Percentiles rank a stretch among this genome's conserved stretches.
Evolutionary conservation across 2,329 filamentous ascomycete genomes (phyloP).

Genomic region (Colletotrichum sp.): DNA sequence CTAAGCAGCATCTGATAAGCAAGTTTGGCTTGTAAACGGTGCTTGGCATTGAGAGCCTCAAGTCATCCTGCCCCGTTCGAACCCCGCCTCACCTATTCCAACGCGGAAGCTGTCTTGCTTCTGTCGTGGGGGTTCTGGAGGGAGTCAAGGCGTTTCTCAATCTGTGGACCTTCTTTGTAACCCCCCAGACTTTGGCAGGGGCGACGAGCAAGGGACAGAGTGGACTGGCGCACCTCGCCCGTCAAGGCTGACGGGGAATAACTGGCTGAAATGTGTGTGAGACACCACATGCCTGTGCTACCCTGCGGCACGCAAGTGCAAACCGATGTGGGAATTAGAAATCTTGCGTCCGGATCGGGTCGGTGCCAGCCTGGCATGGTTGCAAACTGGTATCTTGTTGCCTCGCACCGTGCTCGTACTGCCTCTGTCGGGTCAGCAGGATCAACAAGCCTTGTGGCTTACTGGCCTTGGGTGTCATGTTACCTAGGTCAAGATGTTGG

Average conservation of each 20-base stretch:
- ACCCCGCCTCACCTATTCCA: neutral
- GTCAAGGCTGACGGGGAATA: neutral
- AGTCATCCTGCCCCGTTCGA: neutral
- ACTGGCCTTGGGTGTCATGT: neutral
- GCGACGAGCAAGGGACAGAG: neutral
- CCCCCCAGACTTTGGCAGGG: neutral
- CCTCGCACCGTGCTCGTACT: neutral
- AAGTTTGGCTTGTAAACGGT: neutral
- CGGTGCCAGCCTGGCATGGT: neutral
- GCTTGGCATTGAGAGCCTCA: neutral
- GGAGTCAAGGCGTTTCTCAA: neutral
- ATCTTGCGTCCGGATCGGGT: neutral
- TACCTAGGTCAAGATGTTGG: neutral
- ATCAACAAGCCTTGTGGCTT: constrained; percentile 2
- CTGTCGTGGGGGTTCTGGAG: neutral
- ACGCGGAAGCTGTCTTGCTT: neutral
- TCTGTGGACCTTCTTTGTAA: neutral
- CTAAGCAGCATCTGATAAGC: neutral
- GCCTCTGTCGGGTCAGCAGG: neutral
- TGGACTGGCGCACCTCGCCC: neutral
- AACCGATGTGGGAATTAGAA: neutral
- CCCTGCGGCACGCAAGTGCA: neutral
- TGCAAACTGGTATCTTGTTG: neutral
- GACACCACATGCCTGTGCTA: constrained; percentile 14
- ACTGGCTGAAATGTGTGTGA: neutral